These are phyloP conservation scores for Xanthoconium stramineum DNA, from an alignment of 768 basidiomycete species.

Conservation along the genomic window DNA sequence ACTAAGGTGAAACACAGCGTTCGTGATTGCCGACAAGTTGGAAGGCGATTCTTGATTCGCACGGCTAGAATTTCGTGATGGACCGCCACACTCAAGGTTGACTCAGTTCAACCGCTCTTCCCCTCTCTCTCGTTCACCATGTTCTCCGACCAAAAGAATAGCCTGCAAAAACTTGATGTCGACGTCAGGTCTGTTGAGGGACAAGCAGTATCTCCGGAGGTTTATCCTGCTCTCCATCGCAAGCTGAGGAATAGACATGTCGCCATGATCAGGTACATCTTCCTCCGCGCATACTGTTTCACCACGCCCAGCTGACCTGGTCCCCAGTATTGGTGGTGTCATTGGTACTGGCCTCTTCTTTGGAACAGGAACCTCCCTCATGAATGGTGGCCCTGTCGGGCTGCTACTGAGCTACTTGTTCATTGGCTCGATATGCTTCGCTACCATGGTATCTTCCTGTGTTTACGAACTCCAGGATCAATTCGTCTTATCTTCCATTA, in stretches of 20 bases:
- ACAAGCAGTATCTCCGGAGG: background rate
- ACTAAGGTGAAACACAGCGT: too few species aligned
- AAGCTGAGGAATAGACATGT: background rate
- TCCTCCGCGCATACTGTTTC: background rate
- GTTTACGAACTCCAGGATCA: background rate
- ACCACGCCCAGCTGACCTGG: background rate
- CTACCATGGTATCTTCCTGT: background rate
- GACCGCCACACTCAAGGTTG: too few species aligned
- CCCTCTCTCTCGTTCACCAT: background rate
- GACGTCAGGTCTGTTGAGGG: constrained; percentile 1
- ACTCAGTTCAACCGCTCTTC: too few species aligned
- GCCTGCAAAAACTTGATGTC: background rate
- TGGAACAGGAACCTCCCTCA: background rate
- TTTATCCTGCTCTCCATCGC: background rate
- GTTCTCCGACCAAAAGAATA: background rate
- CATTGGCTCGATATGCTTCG: background rate
- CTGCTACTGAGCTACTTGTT: background rate
- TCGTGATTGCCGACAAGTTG: too few species aligned
- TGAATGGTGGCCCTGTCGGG: constrained; percentile 1
- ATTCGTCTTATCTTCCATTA: background rate
- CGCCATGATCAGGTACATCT: background rate
- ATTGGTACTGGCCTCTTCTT: constrained; percentile 4
- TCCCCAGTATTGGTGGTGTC: background rate
- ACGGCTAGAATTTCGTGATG: too few species aligned
- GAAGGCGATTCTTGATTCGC: too few species aligned